Conservation (phyloP, 306 rosid genomes). For the Cyclanthera cordifolia region DNA sequence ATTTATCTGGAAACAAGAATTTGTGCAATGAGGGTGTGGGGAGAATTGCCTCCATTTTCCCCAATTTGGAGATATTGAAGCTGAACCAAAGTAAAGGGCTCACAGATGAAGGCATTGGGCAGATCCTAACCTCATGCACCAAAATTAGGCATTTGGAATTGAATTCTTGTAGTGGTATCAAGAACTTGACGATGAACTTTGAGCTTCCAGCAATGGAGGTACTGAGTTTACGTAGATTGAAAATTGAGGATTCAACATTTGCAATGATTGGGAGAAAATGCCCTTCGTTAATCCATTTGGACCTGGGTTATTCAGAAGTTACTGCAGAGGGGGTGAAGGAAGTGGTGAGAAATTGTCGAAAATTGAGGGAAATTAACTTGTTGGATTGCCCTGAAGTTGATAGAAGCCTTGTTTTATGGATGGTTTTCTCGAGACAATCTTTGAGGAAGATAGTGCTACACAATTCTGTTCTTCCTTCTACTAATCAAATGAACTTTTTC, state of each 20-base stretch:
- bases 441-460: conserved; percentile 46
- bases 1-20: conserved; percentile 21
- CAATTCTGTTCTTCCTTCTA: conserved; percentile 13
- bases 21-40: conserved; percentile 18
- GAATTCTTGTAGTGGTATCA: conserved; percentile 16
- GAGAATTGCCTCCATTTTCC: conserved; percentile 28
- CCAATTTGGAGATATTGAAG: conserved; percentile 39
- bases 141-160: conserved; percentile 33
- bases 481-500: conserved; percentile 24
- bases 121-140: conserved; percentile 34
- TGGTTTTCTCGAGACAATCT: conserved; percentile 37
- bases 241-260: conserved; percentile 40
- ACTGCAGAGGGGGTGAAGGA: conserved; percentile 47
- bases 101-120: conserved; percentile 28
- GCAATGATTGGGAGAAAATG: conserved; percentile 40
- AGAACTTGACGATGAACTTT: conserved; percentile 23
- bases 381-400: conserved; percentile 26
- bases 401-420: conserved; percentile 29
- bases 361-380: conserved; percentile 50
- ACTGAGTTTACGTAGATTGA: conserved; percentile 25
- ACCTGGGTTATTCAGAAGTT: conserved; percentile 35
- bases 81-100: conserved; percentile 24
- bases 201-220: conserved; percentile 38
- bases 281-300: conserved; percentile 27
- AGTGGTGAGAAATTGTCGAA: conserved; percentile 38